Conservation (phyloP, 106 monocot genomes). For the Chionographis japonica region DNA sequence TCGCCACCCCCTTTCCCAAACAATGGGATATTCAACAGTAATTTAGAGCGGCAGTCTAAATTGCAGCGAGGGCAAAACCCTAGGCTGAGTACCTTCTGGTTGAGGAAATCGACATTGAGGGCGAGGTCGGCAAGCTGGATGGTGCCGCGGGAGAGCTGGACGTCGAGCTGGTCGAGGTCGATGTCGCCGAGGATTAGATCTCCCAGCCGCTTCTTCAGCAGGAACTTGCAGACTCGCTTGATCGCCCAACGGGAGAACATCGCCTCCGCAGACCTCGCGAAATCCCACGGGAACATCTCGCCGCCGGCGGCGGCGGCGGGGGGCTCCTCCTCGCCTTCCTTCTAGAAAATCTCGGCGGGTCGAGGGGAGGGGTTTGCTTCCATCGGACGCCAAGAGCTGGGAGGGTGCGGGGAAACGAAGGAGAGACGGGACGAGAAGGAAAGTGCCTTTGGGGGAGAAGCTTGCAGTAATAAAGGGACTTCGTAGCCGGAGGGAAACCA, state of each 20-base stretch:
- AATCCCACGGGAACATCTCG: conserved; percentile 54
- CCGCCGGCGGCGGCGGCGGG: background rate
- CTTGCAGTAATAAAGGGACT: too few species aligned
- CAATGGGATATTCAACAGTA: too few species aligned
- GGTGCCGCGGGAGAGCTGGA: conserved; percentile 66
- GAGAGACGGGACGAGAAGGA: too few species aligned
- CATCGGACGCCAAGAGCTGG: too few species aligned
- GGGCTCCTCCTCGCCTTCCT: too few species aligned
- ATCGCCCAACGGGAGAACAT: conserved; percentile 56
- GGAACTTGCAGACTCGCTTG: conserved; percentile 78
- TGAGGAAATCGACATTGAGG: conserved; percentile 87
- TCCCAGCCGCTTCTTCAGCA: conserved; percentile 87
- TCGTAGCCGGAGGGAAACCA: too few species aligned
- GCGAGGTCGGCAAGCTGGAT: conserved; percentile 84
- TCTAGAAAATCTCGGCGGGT: too few species aligned
- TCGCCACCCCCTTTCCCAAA: too few species aligned
- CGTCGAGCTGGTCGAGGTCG: conserved; percentile 87
- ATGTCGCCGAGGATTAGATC: conserved; percentile 84
- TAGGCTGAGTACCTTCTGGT: conserved; percentile 52
- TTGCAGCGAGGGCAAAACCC: background rate
- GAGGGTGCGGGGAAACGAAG: too few species aligned
- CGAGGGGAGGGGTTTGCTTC: too few species aligned
- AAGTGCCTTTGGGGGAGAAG: too few species aligned
- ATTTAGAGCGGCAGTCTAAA: background rate
- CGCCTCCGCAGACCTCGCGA: conserved; percentile 52